phyloP scores from a whole-genome alignment of 768 basidiomycete species.

The Kwoniella mangroviensis region DNA sequence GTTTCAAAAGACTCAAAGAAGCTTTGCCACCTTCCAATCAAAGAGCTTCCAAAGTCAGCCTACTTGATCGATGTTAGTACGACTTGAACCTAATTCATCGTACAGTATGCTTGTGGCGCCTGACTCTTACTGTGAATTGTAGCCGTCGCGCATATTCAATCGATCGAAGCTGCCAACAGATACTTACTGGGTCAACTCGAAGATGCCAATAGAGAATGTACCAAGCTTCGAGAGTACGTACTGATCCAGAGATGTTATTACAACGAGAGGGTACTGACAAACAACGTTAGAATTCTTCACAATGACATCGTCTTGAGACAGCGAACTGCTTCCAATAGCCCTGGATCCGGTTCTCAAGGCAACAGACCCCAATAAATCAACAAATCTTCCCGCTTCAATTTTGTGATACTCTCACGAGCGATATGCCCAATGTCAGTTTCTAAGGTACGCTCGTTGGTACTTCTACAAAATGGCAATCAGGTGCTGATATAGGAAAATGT shows the following conservation, averaged over 20 bases:
- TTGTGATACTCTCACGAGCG: not conserved
- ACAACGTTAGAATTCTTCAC: constrained; percentile 12
- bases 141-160: constrained; percentile 85
- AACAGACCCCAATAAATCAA: constrained; percentile 8
- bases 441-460: not conserved
- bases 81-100: not conserved
- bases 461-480: not conserved
- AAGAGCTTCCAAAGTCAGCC: constrained; percentile 88
- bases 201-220: constrained; percentile 14
- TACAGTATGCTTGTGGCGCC: not conserved
- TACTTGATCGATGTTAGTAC: constrained; percentile 78
- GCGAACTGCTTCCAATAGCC: constrained; percentile 18
- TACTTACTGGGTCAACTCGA: constrained; percentile 30
- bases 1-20: constrained; percentile 87
- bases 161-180: constrained; percentile 65
- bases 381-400: not conserved
- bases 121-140: not conserved
- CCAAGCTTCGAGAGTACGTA: constrained; percentile 36
- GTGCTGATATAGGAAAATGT: not conserved
- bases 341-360: not conserved
- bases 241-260: no score
- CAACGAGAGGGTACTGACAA: not conserved
- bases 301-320: constrained; percentile 17
- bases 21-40: constrained; percentile 87
- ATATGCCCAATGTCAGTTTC: not conserved